Conservation (phyloP, 495 filamentous ascomycete genomes). For the Articulospora tetracladia region DNA sequence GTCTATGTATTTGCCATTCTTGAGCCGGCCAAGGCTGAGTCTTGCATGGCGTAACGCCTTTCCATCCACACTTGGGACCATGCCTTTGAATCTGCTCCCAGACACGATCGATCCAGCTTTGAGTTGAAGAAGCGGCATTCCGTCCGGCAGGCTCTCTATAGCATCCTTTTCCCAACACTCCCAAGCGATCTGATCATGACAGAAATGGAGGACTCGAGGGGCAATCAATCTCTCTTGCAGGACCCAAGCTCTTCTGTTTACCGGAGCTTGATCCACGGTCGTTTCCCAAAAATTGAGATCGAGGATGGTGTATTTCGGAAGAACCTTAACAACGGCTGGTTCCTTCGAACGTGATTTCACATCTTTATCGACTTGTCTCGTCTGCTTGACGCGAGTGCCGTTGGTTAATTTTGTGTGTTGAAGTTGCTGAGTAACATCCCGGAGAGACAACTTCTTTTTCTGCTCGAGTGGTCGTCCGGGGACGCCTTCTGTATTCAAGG, state of each 20-base stretch:
- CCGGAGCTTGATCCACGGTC: conserved; percentile 3
- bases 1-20: background rate
- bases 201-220: conserved; percentile 28
- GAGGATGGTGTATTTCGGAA: background rate
- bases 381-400: background rate
- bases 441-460: background rate
- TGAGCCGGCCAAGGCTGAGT: conserved; percentile 4
- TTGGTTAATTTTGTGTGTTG: background rate
- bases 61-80: conserved; percentile 2
- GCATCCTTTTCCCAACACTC: conserved; percentile 24
- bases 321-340: background rate
- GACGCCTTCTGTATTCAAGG: background rate
- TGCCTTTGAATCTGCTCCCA: conserved; percentile 1
- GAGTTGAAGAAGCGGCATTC: background rate
- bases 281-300: background rate
- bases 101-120: background rate
- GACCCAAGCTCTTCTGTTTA: conserved; percentile 29
- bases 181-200: conserved; percentile 27
- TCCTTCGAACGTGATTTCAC: background rate
- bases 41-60: background rate
- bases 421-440: background rate
- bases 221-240: conserved; percentile 32
- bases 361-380: background rate
- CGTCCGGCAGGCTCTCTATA: background rate
- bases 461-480: background rate